Evolutionary conservation across 2,329 filamentous ascomycete species (phyloP).

Genomic region (Periconia sp.): DNA sequence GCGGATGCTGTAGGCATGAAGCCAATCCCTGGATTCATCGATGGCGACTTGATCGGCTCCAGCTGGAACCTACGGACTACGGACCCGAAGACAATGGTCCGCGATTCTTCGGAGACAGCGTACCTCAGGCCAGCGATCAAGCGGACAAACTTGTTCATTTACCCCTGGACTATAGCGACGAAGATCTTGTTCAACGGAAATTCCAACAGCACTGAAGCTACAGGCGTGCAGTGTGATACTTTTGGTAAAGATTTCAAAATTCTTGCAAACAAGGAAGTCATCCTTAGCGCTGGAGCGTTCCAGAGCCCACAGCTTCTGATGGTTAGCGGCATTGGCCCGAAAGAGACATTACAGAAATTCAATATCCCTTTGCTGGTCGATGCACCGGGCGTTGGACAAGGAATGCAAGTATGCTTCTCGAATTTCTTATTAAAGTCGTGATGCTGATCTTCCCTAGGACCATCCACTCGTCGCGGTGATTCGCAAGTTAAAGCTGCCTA

Average conservation of each 20-base stretch:
- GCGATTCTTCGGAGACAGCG: slow-evolving; percentile 22
- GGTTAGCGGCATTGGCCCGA: slow-evolving; percentile 46
- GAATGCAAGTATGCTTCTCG: slow-evolving; percentile 17
- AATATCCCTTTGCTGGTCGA: slow-evolving; percentile 27
- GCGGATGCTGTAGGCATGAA: slow-evolving; percentile 5
- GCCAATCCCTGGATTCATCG: slow-evolving; percentile 15
- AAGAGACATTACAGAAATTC: slow-evolving; percentile 23
- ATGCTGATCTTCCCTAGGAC: slow-evolving; percentile 22
- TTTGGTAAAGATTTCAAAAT: slow-evolving; percentile 7
- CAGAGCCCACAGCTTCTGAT: slow-evolving; percentile 47
- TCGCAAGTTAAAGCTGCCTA: slow-evolving; percentile 14
- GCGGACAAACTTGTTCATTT: slow-evolving; percentile 18
- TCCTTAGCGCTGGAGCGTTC: slow-evolving; percentile 42
- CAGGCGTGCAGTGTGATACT: not conserved
- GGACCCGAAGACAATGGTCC: slow-evolving; percentile 13
- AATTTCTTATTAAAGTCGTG: not conserved
- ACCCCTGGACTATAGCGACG: slow-evolving; percentile 73
- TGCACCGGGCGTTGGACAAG: slow-evolving; percentile 28
- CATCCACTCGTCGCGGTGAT: slow-evolving; percentile 29
- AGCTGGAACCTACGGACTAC: slow-evolving; percentile 16
- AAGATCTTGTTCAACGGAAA: slow-evolving; percentile 21
- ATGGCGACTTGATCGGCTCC: slow-evolving; percentile 23
- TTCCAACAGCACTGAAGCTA: not conserved
- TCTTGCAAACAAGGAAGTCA: slow-evolving; percentile 33
- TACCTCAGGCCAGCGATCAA: slow-evolving; percentile 20